These are phyloP conservation scores for Saraca asoca DNA, from an alignment of 331 rosid species.

Conservation along the genomic window DNA sequence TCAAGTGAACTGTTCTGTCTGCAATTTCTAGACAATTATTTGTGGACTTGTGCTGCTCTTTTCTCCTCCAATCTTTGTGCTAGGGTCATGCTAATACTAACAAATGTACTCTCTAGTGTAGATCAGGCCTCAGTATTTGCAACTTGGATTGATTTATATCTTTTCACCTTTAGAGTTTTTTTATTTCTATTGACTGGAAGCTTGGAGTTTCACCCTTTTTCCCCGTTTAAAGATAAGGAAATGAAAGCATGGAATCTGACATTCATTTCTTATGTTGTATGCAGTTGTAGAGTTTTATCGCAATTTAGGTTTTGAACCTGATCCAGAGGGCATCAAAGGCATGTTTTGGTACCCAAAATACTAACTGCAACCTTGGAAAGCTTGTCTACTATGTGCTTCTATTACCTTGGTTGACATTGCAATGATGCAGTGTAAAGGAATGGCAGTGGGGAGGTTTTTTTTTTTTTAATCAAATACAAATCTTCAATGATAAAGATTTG, in stretches of 20 bases:
- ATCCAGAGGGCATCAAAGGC: constrained; percentile 96
- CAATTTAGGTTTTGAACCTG: constrained; percentile 91
- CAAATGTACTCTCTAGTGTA: constrained; percentile 9
- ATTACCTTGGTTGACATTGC: constrained; percentile 18
- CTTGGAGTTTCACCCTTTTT: constrained; percentile 12
- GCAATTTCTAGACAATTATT: constrained; percentile 6
- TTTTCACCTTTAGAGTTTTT: constrained; percentile 9
- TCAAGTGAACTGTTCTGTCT: constrained; percentile 16
- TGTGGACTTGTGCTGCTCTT: neutral
- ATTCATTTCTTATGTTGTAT: constrained; percentile 31
- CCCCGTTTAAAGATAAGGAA: neutral
- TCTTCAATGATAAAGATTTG: constrained; percentile 28
- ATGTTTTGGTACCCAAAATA: constrained; percentile 93
- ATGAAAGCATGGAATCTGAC: constrained; percentile 22
- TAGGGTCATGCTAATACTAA: neutral
- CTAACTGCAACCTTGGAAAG: constrained; percentile 31
- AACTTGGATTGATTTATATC: constrained; percentile 1
- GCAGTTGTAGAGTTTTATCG: constrained; percentile 92
- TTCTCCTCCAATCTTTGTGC: neutral
- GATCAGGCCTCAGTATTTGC: constrained; percentile 4
- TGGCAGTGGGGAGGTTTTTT: constrained; percentile 3
- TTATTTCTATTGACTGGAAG: constrained; percentile 15
- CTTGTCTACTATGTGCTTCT: constrained; percentile 7
- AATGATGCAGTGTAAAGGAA: constrained; percentile 23
- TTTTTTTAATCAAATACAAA: neutral